These are phyloP conservation scores for Barnettozyma californica DNA, from an alignment of 805 yeast genomes.

Conservation along the genomic window DNA sequence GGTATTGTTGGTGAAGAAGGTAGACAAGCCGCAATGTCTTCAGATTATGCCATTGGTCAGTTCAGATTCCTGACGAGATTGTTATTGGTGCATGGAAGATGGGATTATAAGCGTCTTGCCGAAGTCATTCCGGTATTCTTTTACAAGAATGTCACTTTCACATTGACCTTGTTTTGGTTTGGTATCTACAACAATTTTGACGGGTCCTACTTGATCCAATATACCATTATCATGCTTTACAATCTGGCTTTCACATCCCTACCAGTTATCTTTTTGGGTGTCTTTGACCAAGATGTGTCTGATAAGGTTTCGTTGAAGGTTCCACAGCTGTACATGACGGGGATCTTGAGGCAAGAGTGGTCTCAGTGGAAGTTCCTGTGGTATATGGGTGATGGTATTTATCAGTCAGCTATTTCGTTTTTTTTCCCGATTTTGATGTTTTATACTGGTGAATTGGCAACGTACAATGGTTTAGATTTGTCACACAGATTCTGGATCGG, in stretches of 20 bases:
- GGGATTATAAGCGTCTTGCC: conserved; percentile 77
- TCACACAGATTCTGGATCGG: conserved; percentile 76
- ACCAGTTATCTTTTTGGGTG: conserved; percentile 72
- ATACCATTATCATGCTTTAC: conserved; percentile 74
- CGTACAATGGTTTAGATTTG: conserved; percentile 47
- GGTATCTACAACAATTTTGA: conserved; percentile 72
- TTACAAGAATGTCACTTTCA: conserved; percentile 72
- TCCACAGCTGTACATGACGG: conserved; percentile 69
- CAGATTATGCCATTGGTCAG: conserved; percentile 82
- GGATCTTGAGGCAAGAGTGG: conserved; percentile 71
- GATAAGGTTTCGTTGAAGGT: conserved; percentile 63
- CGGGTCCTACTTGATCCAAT: conserved; percentile 75
- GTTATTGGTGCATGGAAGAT: conserved; percentile 72
- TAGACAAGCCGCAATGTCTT: conserved; percentile 81
- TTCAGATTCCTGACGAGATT: conserved; percentile 66
- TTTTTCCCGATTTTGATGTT: conserved; percentile 67
- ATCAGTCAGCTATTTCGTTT: conserved; percentile 66
- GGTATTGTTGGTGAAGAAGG: conserved; percentile 92
- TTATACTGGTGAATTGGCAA: conserved; percentile 36
- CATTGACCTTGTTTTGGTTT: conserved; percentile 72
- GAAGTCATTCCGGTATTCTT: conserved; percentile 83
- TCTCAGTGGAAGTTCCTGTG: conserved; percentile 58
- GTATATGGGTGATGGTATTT: conserved; percentile 74
- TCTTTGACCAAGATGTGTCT: conserved; percentile 75
- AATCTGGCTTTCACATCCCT: conserved; percentile 79